These are phyloP conservation scores for Claviceps quebecensis DNA, from an alignment of 2,329 filamentous ascomycete genomes.

Conservation along the genomic window DNA sequence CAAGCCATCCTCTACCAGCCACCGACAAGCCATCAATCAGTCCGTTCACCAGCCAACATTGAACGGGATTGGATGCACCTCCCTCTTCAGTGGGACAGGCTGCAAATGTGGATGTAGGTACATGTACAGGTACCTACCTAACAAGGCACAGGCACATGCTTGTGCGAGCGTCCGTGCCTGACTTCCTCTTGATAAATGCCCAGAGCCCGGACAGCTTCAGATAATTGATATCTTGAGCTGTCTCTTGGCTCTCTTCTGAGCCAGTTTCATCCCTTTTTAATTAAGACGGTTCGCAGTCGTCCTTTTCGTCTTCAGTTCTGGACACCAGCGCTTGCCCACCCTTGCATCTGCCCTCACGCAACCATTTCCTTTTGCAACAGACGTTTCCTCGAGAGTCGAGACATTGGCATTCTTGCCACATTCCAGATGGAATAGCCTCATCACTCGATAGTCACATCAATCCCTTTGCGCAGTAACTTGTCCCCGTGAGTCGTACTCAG, in stretches of 20 bases:
- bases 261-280: not conserved
- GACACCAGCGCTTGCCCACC: not conserved
- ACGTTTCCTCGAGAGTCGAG: constrained; percentile 1
- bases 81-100: no score
- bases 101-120: not conserved
- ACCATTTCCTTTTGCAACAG: not conserved
- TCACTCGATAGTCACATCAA: not conserved
- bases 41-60: no score
- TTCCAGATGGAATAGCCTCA: not conserved
- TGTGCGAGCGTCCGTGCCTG: not conserved
- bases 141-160: no score
- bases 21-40: not conserved
- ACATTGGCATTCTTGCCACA: constrained; percentile 2
- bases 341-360: not conserved
- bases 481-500: no score
- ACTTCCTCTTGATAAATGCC: not conserved
- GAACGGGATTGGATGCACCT: no score
- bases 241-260: not conserved
- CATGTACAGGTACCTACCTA: no score
- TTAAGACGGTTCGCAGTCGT: no score
- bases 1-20: not conserved
- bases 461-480: not conserved
- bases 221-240: not conserved
- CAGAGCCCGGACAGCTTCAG: not conserved
- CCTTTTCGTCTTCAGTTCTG: not conserved